Evolutionary conservation across 179 eudicot genomes (phyloP), one percentile per base, ranked within the genome.

Genomic region (Heliamphora pulchella): DNA sequence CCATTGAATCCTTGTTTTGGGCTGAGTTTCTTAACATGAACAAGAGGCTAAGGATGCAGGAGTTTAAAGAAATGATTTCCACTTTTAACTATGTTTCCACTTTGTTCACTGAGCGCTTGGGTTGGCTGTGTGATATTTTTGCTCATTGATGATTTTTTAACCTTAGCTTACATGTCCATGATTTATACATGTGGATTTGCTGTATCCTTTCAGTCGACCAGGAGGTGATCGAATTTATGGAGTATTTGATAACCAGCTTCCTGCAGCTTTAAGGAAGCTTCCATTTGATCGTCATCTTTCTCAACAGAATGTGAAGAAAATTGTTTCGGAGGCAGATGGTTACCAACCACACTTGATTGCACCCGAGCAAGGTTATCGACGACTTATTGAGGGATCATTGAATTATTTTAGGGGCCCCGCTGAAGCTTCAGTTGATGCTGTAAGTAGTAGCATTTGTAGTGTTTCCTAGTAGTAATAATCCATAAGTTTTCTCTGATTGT

Each of bases 301-400:
- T 22, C 62, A 90, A 50, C 93, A 88, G 79, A 94, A 89, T 84
- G 98, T 94, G 63, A 91, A 69, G 77, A 91, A 86, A 83, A 83
- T 94, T 78, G 90, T 94, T 63, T 88, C 93, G 9, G 91, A 94
- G 84, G 90, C 97, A 67, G 98, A 94, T 90, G 98, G 97, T 70
- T 94, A 94, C 84, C 98, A 94, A 83, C 97, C 97, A 67, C 98
- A 93, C 81, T 87, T 94, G 80, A 94, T 94, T 77, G 98, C 97
- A 48, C 98, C 97, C 20, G 98, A 94, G 89, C 98, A 94, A 84
- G 98, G 96, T 72, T 94, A 91, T 78, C 87, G 98, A 3, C 91
- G 98, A 51, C 93, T 94, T 54, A 94, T 94, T 87, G 98, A 94
- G 71, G 93, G 96, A 39, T 82, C 96, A 39, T 78, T 94, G 77